phyloP scores from a whole-genome alignment of 2,329 filamentous ascomycete species.

The Penicillium sp. region DNA sequence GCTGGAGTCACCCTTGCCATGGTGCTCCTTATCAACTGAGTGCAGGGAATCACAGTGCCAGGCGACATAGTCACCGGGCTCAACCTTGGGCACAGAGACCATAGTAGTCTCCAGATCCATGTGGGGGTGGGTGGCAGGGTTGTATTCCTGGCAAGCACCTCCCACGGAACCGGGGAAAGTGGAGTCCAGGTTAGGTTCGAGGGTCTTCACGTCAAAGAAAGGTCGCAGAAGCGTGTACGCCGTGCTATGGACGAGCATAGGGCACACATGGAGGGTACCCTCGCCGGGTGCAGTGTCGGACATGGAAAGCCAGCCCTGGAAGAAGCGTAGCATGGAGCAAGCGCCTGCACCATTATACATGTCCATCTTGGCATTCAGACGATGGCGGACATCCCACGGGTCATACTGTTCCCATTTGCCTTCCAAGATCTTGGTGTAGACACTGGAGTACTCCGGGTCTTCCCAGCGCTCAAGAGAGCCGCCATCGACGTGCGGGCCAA shows the following conservation, averaged over 20 bases:
- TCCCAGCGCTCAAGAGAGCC: slow-evolving; percentile 77
- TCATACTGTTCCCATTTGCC: slow-evolving; percentile 81
- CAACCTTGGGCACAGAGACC: slow-evolving; percentile 67
- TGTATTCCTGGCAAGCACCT: slow-evolving; percentile 69
- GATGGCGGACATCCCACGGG: slow-evolving; percentile 71
- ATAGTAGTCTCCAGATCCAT: slow-evolving; percentile 65
- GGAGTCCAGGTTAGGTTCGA: slow-evolving; percentile 40
- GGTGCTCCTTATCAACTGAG: slow-evolving; percentile 76
- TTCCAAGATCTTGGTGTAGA: slow-evolving; percentile 70
- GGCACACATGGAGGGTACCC: slow-evolving; percentile 80
- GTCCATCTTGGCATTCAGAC: slow-evolving; percentile 68
- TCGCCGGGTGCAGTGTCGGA: slow-evolving; percentile 69
- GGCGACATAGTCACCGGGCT: slow-evolving; percentile 71
- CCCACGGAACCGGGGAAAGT: slow-evolving; percentile 67
- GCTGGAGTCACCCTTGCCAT: slow-evolving; percentile 69
- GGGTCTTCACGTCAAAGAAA: slow-evolving; percentile 65
- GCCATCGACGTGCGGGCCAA: slow-evolving; percentile 72
- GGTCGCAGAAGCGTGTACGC: slow-evolving; percentile 79
- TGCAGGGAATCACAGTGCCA: slow-evolving; percentile 83
- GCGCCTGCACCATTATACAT: slow-evolving; percentile 78
- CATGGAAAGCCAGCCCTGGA: slow-evolving; percentile 83
- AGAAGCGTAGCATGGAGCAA: slow-evolving; percentile 82
- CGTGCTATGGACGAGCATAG: slow-evolving; percentile 70
- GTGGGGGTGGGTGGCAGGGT: slow-evolving; percentile 64
- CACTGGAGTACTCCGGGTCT: slow-evolving; percentile 63